Conservation (phyloP, 495 filamentous ascomycete genomes). For the Lepidopterella palustris region DNA sequence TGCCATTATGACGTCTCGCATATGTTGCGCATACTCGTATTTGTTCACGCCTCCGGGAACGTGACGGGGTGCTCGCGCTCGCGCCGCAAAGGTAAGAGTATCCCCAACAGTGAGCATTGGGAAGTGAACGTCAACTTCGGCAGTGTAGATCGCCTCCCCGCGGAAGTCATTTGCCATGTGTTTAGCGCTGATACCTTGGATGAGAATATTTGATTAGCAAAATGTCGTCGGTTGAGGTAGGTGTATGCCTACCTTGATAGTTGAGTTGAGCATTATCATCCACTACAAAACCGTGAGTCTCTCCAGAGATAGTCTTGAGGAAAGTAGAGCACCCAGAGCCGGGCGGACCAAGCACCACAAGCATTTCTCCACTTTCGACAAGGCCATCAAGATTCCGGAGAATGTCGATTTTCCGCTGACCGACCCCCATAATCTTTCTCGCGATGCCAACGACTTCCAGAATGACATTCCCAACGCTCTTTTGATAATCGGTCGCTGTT, state of each 20-base stretch:
- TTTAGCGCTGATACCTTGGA: slow-evolving; percentile 34
- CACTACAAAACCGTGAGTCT: slow-evolving; percentile 49
- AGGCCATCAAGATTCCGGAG: slow-evolving; percentile 67
- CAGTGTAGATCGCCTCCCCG: slow-evolving; percentile 44
- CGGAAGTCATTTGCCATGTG: slow-evolving; percentile 40
- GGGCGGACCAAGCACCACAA: slow-evolving; percentile 71
- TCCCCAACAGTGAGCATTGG: slow-evolving; percentile 38
- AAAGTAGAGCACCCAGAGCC: slow-evolving; percentile 67
- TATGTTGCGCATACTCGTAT: slow-evolving; percentile 30
- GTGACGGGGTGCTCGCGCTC: slow-evolving; percentile 34
- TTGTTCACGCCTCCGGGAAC: slow-evolving; percentile 33
- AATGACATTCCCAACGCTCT: slow-evolving; percentile 38
- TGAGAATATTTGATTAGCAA: not conserved
- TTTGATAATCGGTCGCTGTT: slow-evolving; percentile 43
- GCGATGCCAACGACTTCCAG: slow-evolving; percentile 31
- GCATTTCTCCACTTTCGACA: slow-evolving; percentile 69
- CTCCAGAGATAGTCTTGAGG: slow-evolving; percentile 63
- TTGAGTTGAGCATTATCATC: slow-evolving; percentile 36
- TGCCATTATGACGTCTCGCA: slow-evolving; percentile 41
- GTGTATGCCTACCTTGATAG: slow-evolving; percentile 33
- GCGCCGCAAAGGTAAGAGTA: slow-evolving; percentile 38
- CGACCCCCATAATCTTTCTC: slow-evolving; percentile 39
- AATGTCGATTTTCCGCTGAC: slow-evolving; percentile 59
- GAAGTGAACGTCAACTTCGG: slow-evolving; percentile 42
- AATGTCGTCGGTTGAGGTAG: not conserved